phyloP scores from a whole-genome alignment of 1,284 basidiomycete genomes.

The Meira nashicola region DNA sequence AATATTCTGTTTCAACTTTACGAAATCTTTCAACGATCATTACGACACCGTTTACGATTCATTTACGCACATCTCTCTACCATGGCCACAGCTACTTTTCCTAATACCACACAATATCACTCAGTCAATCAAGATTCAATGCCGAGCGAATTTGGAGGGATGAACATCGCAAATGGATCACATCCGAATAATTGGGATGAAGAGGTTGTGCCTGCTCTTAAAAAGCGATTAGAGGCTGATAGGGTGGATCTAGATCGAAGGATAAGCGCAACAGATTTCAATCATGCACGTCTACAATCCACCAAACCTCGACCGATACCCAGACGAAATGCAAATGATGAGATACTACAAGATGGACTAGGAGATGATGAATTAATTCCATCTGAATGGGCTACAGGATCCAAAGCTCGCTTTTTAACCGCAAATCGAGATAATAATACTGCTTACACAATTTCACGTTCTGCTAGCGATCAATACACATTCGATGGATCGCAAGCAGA shows the following conservation, averaged over 20 bases:
- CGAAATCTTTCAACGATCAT: too few species aligned
- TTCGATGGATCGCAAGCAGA: neutral
- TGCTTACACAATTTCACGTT: too few species aligned
- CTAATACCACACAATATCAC: neutral
- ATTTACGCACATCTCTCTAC: too few species aligned
- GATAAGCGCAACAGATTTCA: conserved; percentile 27
- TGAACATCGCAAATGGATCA: neutral
- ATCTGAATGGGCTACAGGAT: conserved; percentile 11
- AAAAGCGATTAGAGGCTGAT: conserved; percentile 32
- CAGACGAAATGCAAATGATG: neutral
- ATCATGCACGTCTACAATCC: neutral
- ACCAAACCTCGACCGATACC: neutral
- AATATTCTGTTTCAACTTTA: too few species aligned
- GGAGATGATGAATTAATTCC: conserved; percentile 8
- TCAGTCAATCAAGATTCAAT: neutral
- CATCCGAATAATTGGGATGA: conserved; percentile 23
- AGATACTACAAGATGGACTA: conserved; percentile 8
- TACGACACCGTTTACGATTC: too few species aligned
- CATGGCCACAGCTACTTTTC: neutral
- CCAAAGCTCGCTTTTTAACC: neutral
- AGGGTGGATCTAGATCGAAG: conserved; percentile 20
- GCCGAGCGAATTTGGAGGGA: neutral
- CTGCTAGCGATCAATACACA: too few species aligned
- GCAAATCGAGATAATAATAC: neutral
- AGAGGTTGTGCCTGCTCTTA: conserved; percentile 31